Conservation (phyloP, 768 basidiomycete species). For the Lactifluus piperatus region DNA sequence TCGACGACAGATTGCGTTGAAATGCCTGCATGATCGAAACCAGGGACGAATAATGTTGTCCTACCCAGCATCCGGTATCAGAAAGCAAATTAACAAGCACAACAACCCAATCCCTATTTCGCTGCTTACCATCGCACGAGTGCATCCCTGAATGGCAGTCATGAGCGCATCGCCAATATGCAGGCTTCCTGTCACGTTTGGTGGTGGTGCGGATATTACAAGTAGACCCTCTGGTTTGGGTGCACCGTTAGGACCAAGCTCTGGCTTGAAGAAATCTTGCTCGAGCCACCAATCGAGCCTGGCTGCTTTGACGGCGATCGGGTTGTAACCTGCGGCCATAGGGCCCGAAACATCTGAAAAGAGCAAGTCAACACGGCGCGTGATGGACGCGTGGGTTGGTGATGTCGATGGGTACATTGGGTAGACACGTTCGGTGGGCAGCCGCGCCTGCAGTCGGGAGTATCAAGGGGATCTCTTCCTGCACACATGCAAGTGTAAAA, state of each 20-base stretch:
- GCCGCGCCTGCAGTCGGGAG: no score
- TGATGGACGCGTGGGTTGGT: background rate
- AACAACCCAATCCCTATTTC: no score
- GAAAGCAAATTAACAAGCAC: background rate
- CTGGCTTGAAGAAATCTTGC: constrained; percentile 85
- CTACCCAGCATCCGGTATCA: constrained; percentile 88
- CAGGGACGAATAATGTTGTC: constrained; percentile 83
- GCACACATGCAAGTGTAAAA: background rate
- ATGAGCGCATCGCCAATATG: constrained; percentile 96
- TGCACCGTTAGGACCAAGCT: constrained; percentile 46
- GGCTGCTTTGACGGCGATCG: constrained; percentile 85
- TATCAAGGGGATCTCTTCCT: no score
- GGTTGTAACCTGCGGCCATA: constrained; percentile 93
- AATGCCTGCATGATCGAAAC: constrained; percentile 98
- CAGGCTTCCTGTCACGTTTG: constrained; percentile 92
- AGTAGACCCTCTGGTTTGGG: constrained; percentile 38
- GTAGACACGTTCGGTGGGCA: no score
- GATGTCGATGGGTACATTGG: no score
- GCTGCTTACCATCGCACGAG: constrained; percentile 73
- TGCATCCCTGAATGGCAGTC: constrained; percentile 81
- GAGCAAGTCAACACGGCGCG: background rate
- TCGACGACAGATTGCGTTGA: constrained; percentile 98
- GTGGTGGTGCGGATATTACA: constrained; percentile 85
- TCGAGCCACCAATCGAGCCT: constrained; percentile 99
- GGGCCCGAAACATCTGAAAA: constrained; percentile 68